These are phyloP conservation scores for Penicillium decumbens DNA, from an alignment of 2,329 filamentous ascomycete genomes.

Conservation along the genomic window DNA sequence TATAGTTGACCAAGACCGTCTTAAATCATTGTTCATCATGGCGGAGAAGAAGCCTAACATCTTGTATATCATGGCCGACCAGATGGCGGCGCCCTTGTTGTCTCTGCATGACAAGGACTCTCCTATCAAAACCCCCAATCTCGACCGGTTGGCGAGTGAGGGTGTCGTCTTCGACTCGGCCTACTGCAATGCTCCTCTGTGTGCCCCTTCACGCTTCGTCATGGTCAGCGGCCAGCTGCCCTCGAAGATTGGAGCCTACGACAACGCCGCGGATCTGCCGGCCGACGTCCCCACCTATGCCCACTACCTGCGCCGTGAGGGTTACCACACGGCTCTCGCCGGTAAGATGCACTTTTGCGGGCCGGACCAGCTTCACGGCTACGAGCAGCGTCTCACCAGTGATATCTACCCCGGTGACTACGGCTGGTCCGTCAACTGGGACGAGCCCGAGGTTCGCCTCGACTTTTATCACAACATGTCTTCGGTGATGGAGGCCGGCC, in stretches of 20 bases:
- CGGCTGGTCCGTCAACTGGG: constrained; percentile 94
- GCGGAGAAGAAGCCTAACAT: constrained; percentile 63
- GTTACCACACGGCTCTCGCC: constrained; percentile 84
- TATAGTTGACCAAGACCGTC: not conserved
- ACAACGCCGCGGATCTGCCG: constrained; percentile 80
- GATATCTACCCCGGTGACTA: constrained; percentile 95
- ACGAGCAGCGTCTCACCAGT: constrained; percentile 85
- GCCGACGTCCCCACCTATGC: constrained; percentile 87
- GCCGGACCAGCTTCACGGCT: constrained; percentile 83
- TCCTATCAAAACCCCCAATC: constrained; percentile 85
- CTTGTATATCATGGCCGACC: constrained; percentile 94
- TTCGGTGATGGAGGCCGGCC: constrained; percentile 83
- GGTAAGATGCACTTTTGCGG: constrained; percentile 98
- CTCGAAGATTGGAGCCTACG: constrained; percentile 85
- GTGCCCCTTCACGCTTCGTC: constrained; percentile 86
- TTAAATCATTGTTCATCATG: constrained; percentile 24
- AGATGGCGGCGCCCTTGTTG: constrained; percentile 82
- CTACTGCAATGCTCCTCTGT: constrained; percentile 90
- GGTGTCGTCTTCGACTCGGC: constrained; percentile 90
- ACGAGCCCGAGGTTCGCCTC: constrained; percentile 68
- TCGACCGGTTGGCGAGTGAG: constrained; percentile 73
- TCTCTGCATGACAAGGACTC: constrained; percentile 88
- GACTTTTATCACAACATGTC: constrained; percentile 98
- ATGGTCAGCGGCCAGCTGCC: constrained; percentile 90
- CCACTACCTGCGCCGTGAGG: constrained; percentile 77